Base-by-base conservation (phyloP, 371 early-diverging fungal genomes). In the Mortierella sp. region DNA sequence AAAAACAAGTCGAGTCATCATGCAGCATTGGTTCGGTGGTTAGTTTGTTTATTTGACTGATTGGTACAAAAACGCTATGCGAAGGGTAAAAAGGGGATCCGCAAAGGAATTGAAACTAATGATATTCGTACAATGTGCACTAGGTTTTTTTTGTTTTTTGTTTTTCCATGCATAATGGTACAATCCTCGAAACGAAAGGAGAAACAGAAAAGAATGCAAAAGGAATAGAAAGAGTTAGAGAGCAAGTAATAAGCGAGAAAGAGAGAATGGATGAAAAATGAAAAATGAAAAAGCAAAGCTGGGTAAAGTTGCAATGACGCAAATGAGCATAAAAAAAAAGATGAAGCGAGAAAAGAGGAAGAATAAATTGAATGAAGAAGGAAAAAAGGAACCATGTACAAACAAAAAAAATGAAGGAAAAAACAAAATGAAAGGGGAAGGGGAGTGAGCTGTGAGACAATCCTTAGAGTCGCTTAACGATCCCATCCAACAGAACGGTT, bases 401-500 rank as follows among this genome's bases (percentile, higher is more conserved):
- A 58, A 78, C 60, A 74, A 45, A 58, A 45, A 58, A 54, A 72
- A 57, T 65, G 55, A 73, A 26, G 60, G 31, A 71, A 42, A 52
- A 45, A 8, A 16, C 55, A 71, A 70, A 72, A 74, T 38, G 31
- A 44, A 63, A 70, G 38, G 26, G 54, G 58, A 48, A 74, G 71
- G 4, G 1, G 16, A 50, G 16, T 14, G 50, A 3, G 16, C 2
- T 14, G 14, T 13, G 16, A 13, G 16, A 14, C 16, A 50, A 16
- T 42, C 24, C 24, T 0, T 21, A 68, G 68, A 68, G 68, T 31
- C 58, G 2, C 44, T 58, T 76, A 84, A n/a, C 74, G 81, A 24
- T 81, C 85, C 85, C 85, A 84, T 60, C 81, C 79, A 28, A 63
- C 70, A 44, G 70, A 47, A 24, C 78, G 79, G 38, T 73, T 65